Evolutionary conservation across 331 rosid genomes (phyloP).

Genomic region (Rhamnella rubrinervis): DNA sequence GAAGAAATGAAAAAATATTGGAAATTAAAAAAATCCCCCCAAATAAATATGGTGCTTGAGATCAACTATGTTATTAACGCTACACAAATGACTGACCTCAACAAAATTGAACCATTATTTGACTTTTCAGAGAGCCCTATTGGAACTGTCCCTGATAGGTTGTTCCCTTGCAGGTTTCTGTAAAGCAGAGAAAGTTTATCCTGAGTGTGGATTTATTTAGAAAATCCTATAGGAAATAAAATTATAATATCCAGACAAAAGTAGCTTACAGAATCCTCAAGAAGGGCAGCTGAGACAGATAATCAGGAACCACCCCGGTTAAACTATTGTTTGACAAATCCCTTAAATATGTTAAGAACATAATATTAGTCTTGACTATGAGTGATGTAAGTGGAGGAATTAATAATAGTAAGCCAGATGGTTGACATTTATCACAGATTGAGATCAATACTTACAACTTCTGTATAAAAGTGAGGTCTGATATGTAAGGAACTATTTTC

Average conservation of each 20-base stretch:
- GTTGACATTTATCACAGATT: not conserved
- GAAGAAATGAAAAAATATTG: too few relatives aligned
- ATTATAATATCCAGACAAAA: not conserved
- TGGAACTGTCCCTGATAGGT: constrained; percentile 23
- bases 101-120: not conserved
- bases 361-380: not conserved
- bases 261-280: constrained; percentile 11
- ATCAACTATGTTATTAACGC: too few relatives aligned
- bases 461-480: constrained; percentile 29
- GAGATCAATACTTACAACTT: constrained; percentile 34
- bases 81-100: constrained; percentile 6
- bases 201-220: too few relatives aligned
- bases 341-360: constrained; percentile 9
- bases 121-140: constrained; percentile 6
- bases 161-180: constrained; percentile 19
- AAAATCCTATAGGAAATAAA: not conserved
- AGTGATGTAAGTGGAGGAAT: not conserved
- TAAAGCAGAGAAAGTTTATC: not conserved
- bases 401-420: not conserved
- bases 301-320: constrained; percentile 23
- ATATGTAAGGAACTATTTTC: constrained; percentile 22
- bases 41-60: too few relatives aligned
- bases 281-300: constrained; percentile 16
- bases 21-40: too few relatives aligned
- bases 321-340: constrained; percentile 32